Evolutionary conservation across 192 early-diverging fungal genomes (phyloP).

Genomic region (Coemansia sp.): DNA sequence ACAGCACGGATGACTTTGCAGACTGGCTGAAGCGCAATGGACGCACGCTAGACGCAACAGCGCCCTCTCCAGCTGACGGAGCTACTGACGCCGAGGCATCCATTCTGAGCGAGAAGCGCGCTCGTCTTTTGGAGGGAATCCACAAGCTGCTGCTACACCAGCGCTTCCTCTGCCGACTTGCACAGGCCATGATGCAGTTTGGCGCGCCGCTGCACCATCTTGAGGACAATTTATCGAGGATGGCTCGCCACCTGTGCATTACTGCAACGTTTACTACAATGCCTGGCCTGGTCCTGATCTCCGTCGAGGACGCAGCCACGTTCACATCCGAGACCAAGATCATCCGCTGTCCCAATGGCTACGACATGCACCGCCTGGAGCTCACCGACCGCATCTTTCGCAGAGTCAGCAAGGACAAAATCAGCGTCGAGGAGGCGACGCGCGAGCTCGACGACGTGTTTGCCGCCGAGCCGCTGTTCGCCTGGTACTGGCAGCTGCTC

Average conservation of each 20-base stretch:
- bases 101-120: conserved; percentile 8
- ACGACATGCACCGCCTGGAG: conserved; percentile 67
- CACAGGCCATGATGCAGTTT: conserved; percentile 66
- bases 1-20: conserved; percentile 8
- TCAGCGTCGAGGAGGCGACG: conserved; percentile 61
- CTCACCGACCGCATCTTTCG: conserved; percentile 64
- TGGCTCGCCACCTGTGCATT: conserved; percentile 59
- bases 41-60: background rate
- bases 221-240: conserved; percentile 61
- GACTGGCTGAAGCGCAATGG: conserved; percentile 20
- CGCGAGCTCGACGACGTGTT: conserved; percentile 60
- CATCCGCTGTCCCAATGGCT: conserved; percentile 59
- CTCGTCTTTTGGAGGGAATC: conserved; percentile 21
- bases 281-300: conserved; percentile 67
- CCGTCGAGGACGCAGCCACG: conserved; percentile 66
- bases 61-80: background rate
- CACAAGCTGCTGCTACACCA: conserved; percentile 63
- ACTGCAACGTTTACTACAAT: conserved; percentile 64
- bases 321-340: conserved; percentile 74
- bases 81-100: background rate
- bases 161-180: conserved; percentile 60
- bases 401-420: conserved; percentile 59
- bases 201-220: conserved; percentile 68
- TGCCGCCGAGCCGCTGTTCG: conserved; percentile 49
- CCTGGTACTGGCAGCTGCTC: conserved; percentile 59